phyloP scores from a whole-genome alignment of 352 stramenopile genomes.

The Pythium aristosporum region DNA sequence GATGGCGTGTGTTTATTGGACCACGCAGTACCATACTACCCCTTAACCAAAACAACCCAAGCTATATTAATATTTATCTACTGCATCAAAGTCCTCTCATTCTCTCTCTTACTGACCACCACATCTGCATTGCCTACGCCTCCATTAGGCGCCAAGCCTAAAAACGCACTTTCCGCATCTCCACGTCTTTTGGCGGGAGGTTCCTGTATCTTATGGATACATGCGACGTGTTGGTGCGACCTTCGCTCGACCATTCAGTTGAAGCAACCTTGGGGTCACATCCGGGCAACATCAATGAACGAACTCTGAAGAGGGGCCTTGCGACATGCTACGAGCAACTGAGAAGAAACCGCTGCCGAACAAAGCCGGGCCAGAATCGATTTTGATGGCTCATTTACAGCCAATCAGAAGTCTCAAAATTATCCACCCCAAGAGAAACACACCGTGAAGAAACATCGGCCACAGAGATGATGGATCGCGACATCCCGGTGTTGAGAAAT shows the following conservation, averaged over 20 bases:
- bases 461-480: neutral
- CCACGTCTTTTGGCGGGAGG: conserved; percentile 10
- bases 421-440: no score
- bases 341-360: no score
- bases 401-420: no score
- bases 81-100: neutral
- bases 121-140: neutral
- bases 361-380: no score
- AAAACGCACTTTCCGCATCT: neutral
- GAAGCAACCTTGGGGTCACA: conserved; percentile 4
- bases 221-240: conserved; percentile 16
- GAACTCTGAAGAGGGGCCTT: no score
- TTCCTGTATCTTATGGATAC: conserved; percentile 14
- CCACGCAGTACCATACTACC: conserved; percentile 7
- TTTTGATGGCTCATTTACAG: no score
- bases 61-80: conserved; percentile 2
- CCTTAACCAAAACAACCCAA: neutral
- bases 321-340: no score
- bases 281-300: no score
- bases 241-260: neutral
- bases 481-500: no score
- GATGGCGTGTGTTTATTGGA: conserved; percentile 7
- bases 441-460: no score
- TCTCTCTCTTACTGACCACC: no score
- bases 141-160: neutral